Evolutionary conservation across 495 filamentous ascomycete genomes (phyloP).

Genomic region (Cenococcum geophilum): DNA sequence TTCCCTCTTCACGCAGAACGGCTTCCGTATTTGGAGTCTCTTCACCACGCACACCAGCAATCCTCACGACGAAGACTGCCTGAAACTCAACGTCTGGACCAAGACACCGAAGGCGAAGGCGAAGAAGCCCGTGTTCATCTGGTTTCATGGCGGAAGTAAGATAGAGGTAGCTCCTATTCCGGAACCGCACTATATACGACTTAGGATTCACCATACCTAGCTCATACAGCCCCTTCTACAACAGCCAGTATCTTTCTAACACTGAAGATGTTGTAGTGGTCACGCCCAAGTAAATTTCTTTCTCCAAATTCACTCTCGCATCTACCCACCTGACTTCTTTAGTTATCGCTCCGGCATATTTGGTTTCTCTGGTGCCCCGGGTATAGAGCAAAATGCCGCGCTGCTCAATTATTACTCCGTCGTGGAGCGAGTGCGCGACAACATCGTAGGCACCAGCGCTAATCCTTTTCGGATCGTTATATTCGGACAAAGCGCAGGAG

Average conservation of each 20-base stretch:
- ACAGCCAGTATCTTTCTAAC: slow-evolving; percentile 39
- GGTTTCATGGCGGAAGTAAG: slow-evolving; percentile 41
- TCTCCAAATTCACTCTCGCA: too few species aligned
- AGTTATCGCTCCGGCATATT: slow-evolving; percentile 47
- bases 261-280: slow-evolving; percentile 44
- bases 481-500: slow-evolving; percentile 52
- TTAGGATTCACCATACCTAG: slow-evolving; percentile 34
- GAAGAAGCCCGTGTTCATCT: slow-evolving; percentile 38
- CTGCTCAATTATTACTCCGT: slow-evolving; percentile 45
- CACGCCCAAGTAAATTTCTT: slow-evolving; percentile 37
- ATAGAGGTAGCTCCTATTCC: too few species aligned
- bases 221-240: slow-evolving; percentile 41
- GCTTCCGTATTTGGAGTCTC: slow-evolving; percentile 25
- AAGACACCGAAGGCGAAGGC: slow-evolving; percentile 19
- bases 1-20: slow-evolving; percentile 15
- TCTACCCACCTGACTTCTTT: too few species aligned
- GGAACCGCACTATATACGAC: slow-evolving; percentile 2
- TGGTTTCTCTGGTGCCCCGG: slow-evolving; percentile 45
- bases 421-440: too few species aligned
- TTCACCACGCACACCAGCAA: slow-evolving; percentile 30
- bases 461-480: slow-evolving; percentile 49
- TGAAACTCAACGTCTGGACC: slow-evolving; percentile 46
- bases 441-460: slow-evolving; percentile 42
- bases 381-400: slow-evolving; percentile 38
- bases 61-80: slow-evolving; percentile 43